Evolutionary conservation across 768 basidiomycete species (phyloP).

Genomic region (Termitomyces sp.): DNA sequence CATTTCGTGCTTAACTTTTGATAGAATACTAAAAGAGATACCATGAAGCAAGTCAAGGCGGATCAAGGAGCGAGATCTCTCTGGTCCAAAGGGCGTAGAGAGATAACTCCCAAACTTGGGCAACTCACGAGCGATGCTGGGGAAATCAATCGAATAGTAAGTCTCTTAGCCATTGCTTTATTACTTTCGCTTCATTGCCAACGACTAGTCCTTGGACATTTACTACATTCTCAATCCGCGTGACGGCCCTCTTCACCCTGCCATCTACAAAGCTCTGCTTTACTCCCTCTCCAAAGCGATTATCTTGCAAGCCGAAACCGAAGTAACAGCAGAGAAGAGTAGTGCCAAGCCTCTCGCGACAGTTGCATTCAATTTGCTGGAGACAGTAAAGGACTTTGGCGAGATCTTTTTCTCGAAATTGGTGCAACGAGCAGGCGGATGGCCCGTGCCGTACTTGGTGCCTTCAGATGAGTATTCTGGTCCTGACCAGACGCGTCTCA

Average conservation of each 20-base stretch:
- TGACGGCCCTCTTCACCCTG: conserved; percentile 22
- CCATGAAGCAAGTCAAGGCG: conserved; percentile 60
- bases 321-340: conserved; percentile 83
- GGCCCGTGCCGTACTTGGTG: conserved; percentile 70
- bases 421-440: conserved; percentile 83
- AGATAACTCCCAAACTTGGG: conserved; percentile 83
- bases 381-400: conserved; percentile 50
- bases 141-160: conserved; percentile 61
- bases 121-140: conserved; percentile 71
- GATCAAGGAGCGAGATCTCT: conserved; percentile 47
- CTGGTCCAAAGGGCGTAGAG: conserved; percentile 66
- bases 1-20: neutral
- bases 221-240: conserved; percentile 28
- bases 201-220: conserved; percentile 32
- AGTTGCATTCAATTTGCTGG: conserved; percentile 68
- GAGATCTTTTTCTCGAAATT: conserved; percentile 81
- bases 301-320: conserved; percentile 88
- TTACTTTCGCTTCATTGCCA: neutral
- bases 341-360: conserved; percentile 81
- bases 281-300: conserved; percentile 89
- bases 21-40: conserved; percentile 59
- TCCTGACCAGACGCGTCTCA: conserved; percentile 33
- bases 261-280: conserved; percentile 70
- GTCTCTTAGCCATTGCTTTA: conserved; percentile 20
- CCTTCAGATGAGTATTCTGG: conserved; percentile 45